Base-by-base conservation (phyloP, 352 stramenopile genomes). In the Phytophthora syringae region DNA sequence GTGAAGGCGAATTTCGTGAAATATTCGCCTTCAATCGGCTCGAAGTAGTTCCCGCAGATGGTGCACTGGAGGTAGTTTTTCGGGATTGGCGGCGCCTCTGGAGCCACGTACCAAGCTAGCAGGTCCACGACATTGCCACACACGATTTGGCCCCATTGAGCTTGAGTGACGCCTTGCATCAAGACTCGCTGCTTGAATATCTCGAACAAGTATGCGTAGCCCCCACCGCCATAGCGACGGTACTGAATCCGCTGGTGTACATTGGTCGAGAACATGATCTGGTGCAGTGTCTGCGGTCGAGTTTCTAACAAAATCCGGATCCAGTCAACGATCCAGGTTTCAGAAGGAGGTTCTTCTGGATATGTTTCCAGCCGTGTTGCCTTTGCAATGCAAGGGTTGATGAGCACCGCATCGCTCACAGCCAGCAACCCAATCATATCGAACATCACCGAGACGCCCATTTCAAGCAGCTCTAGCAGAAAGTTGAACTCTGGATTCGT, bases 1-100 rank as follows among this genome's bases (percentile, higher is more conserved):
- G 68, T 78, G 59, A 92, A 95, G 52, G 75, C 64, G 50, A 93
- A 94, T 71, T 95, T 95, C 47, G 87, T 89, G 37, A 93, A 95
- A 67, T 94, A 95, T 64, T 95, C 85, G 24, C 87, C 87, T 16
- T 90, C 85, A 56, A 95, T 86, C 9, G 87, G 87, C 68, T 95
- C 87, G 58, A 95, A 95, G 52, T 66, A 74, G 24, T 81, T 75
- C 7, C 49, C 32, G 66, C 87, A 95, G 57, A 95, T 89, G 22
- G 75, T 92, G 68, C 87, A 95, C 40, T 77, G 68, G 32, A 94
- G 56, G 37, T 83, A 93, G 53, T 91, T 74, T 54, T 94, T 93
- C 24, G 85, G 85, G 52, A 88, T 76, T 16, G 67, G 72, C 0
- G 82, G 73, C n/a, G 69, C 63, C 20, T 71, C 71, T 22, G 84